phyloP scores from a whole-genome alignment of 176 grass and related monocot genomes.

The Cymbopogon citratus region DNA sequence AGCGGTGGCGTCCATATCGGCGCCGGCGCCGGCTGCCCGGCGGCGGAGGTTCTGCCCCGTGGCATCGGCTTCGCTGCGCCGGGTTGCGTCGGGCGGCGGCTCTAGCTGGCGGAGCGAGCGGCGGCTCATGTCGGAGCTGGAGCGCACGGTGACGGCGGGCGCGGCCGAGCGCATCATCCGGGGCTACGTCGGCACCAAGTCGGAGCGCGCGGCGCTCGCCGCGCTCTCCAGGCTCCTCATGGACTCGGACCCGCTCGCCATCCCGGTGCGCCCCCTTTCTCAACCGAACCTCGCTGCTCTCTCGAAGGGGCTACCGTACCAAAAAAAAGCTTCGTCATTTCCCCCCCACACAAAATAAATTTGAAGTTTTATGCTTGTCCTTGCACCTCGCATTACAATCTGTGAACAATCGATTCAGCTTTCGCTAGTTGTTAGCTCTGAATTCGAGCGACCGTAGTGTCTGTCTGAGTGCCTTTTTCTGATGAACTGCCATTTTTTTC shows the following conservation, averaged over 20 bases:
- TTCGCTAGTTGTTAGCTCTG: not conserved
- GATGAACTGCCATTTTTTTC: not conserved
- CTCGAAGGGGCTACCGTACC: not conserved
- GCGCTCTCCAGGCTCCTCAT: conserved; percentile 76
- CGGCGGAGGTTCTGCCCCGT: not conserved
- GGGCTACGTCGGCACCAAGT: conserved; percentile 61
- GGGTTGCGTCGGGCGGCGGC: conserved; percentile 32
- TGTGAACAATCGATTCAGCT: not conserved
- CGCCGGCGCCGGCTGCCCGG: not conserved
- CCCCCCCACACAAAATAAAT: too few species aligned
- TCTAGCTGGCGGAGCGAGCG: conserved; percentile 53
- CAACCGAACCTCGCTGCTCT: too few species aligned
- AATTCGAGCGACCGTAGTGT: not conserved
- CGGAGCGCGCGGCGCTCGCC: conserved; percentile 61
- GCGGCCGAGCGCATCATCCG: conserved; percentile 55
- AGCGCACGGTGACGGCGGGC: conserved; percentile 49
- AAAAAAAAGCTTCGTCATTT: not conserved
- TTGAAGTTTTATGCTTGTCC: too few species aligned
- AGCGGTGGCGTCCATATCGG: not conserved
- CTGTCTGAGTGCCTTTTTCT: not conserved
- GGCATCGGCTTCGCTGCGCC: conserved; percentile 4
- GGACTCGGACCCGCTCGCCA: conserved; percentile 56
- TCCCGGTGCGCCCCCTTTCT: conserved; percentile 36
- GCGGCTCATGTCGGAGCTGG: conserved; percentile 68
- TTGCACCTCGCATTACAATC: too few species aligned